These are phyloP conservation scores for Sambucus nigra DNA, from an alignment of 129 eudicot species.

Conservation along the genomic window DNA sequence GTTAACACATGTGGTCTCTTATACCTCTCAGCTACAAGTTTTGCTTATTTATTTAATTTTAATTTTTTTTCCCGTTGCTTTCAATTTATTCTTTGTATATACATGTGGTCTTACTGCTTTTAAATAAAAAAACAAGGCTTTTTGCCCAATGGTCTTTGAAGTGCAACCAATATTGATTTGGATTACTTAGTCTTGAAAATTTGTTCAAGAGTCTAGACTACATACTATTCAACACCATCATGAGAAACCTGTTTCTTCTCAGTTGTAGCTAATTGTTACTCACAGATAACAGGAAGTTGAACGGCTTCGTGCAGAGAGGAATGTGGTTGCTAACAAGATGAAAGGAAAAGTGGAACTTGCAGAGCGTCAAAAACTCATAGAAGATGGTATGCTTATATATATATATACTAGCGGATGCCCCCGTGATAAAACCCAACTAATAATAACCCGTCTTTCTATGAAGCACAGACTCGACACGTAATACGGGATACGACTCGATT, in stretches of 20 bases:
- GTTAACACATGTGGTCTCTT: too few relatives aligned
- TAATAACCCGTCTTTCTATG: too few relatives aligned
- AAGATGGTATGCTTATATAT: slow-evolving; percentile 80
- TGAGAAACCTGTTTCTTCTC: background rate
- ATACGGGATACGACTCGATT: too few relatives aligned
- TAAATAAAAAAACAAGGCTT: background rate
- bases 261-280: slow-evolving; percentile 60
- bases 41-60: too few relatives aligned
- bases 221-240: background rate
- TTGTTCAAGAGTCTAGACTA: too few relatives aligned
- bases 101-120: too few relatives aligned
- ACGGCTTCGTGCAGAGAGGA: slow-evolving; percentile 84
- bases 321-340: slow-evolving; percentile 92
- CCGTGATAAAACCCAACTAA: too few relatives aligned
- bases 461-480: too few relatives aligned
- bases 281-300: slow-evolving; percentile 99
- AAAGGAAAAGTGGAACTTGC: slow-evolving; percentile 85
- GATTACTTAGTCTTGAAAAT: background rate
- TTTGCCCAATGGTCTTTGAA: background rate
- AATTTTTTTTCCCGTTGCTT: background rate
- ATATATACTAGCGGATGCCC: too few relatives aligned
- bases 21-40: too few relatives aligned
- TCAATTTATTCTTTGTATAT: background rate
- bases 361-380: slow-evolving; percentile 82
- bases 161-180: background rate